A percentile compares a stretch with the other conserved stretches of the same genome.
Conservation (phyloP, 805 yeast genomes). For the Metschnikowia reukaufii region DNA sequence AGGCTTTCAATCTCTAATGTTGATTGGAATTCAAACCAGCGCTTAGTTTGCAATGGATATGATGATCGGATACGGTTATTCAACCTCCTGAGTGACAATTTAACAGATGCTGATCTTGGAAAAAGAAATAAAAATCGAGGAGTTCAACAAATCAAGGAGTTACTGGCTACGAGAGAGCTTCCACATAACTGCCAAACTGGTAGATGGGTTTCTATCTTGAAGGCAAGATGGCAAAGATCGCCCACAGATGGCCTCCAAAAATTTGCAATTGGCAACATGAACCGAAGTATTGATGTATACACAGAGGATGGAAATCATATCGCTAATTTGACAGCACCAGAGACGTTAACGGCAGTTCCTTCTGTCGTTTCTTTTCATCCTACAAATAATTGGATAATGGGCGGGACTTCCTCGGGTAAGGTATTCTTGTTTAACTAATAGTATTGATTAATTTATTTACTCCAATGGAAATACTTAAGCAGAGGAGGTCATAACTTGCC, state of each 20-base stretch:
- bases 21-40: conserved; percentile 71
- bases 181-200: conserved; percentile 96
- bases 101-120: conserved; percentile 3
- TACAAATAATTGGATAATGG: conserved; percentile 83
- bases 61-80: conserved; percentile 33
- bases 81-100: conserved; percentile 1
- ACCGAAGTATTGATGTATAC: conserved; percentile 79
- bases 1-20: conserved; percentile 81
- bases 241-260: conserved; percentile 75
- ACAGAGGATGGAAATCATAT: conserved; percentile 72
- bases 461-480: conserved; percentile 30
- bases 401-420: conserved; percentile 94
- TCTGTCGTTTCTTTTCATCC: conserved; percentile 87
- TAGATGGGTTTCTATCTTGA: conserved; percentile 91
- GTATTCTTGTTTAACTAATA: conserved; percentile 55
- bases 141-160: background rate
- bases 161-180: conserved; percentile 29
- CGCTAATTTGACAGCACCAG: conserved; percentile 64
- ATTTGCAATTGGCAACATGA: conserved; percentile 93
- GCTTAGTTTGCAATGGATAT: conserved; percentile 88
- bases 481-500: conserved; percentile 97
- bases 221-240: conserved; percentile 79
- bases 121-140: conserved; percentile 1
- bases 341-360: conserved; percentile 80
- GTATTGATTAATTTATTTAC: background rate